Conservation (phyloP, 352 stramenopile species). For the Phytophthora pistaciae region DNA sequence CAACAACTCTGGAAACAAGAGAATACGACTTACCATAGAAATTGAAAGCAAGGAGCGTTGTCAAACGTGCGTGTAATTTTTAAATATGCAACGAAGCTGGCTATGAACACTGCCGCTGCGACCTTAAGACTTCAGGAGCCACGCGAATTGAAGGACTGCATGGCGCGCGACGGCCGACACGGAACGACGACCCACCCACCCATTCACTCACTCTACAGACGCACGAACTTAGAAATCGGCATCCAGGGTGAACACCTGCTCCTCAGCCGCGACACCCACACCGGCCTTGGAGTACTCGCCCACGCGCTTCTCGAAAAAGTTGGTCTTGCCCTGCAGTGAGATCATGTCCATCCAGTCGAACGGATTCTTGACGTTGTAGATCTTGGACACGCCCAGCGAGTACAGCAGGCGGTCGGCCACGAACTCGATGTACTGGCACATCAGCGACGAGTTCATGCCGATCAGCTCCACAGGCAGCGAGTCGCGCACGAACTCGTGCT, state of each 20-base stretch:
- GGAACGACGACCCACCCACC: conserved; percentile 76
- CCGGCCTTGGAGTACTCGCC: conserved; percentile 99
- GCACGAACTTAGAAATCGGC: conserved; percentile 90
- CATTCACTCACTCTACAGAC: neutral
- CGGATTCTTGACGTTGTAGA: conserved; percentile 96
- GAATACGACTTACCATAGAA: too few species aligned
- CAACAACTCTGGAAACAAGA: too few species aligned
- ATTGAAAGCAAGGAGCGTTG: neutral
- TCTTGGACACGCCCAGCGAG: conserved; percentile 92
- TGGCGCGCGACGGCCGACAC: conserved; percentile 30
- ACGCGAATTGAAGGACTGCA: neutral
- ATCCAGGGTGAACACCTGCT: conserved; percentile 95
- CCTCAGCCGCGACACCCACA: conserved; percentile 90
- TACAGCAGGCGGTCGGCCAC: conserved; percentile 96
- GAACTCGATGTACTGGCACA: conserved; percentile 99
- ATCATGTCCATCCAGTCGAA: conserved; percentile 99
- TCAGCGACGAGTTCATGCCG: conserved; percentile 98
- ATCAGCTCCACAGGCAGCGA: conserved; percentile 99
- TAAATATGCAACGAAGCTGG: neutral
- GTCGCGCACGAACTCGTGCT: conserved; percentile 98
- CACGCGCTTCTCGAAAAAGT: conserved; percentile 99
- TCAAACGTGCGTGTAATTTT: neutral
- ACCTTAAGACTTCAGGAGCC: neutral
- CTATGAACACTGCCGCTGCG: neutral
- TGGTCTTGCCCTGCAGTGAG: conserved; percentile 93